Conservation (phyloP, 768 basidiomycete genomes). For the Symmetrospora coprosmae region DNA sequence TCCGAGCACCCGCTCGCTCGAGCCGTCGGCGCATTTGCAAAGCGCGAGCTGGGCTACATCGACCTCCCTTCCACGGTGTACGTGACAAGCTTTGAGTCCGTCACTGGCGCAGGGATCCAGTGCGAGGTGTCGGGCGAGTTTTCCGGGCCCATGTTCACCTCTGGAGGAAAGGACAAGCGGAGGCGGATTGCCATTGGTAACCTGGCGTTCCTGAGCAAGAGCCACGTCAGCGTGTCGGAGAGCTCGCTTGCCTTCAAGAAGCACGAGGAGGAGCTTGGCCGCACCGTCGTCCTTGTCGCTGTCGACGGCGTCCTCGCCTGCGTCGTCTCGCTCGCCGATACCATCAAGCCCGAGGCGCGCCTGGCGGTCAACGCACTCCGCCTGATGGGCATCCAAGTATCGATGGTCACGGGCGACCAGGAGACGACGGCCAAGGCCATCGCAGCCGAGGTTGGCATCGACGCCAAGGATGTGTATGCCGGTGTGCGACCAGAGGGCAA, state of each 20-base stretch:
- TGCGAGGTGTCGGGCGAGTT: slow-evolving; percentile 44
- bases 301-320: slow-evolving; percentile 53
- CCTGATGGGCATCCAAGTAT: slow-evolving; percentile 79
- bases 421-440: slow-evolving; percentile 71
- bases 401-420: slow-evolving; percentile 88
- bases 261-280: slow-evolving; percentile 56
- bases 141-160: slow-evolving; percentile 37
- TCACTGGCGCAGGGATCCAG: slow-evolving; percentile 76
- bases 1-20: slow-evolving; percentile 95
- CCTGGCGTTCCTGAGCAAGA: slow-evolving; percentile 47
- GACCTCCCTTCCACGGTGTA: slow-evolving; percentile 44
- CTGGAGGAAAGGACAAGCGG: slow-evolving; percentile 20
- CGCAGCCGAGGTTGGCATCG: slow-evolving; percentile 78
- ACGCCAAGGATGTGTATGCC: slow-evolving; percentile 68
- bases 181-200: slow-evolving; percentile 58
- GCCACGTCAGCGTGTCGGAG: slow-evolving; percentile 44
- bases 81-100: slow-evolving; percentile 65
- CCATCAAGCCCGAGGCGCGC: slow-evolving; percentile 67
- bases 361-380: slow-evolving; percentile 68
- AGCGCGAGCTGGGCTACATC: slow-evolving; percentile 45
- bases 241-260: slow-evolving; percentile 52
- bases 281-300: slow-evolving; percentile 77
- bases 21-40: slow-evolving; percentile 73
- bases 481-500: slow-evolving; percentile 93
- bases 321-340: slow-evolving; percentile 72